Evolutionary conservation across 768 basidiomycete species (phyloP), one percentile per base, ranked within the genome.

Genomic region (Lentinus tigrinus): DNA sequence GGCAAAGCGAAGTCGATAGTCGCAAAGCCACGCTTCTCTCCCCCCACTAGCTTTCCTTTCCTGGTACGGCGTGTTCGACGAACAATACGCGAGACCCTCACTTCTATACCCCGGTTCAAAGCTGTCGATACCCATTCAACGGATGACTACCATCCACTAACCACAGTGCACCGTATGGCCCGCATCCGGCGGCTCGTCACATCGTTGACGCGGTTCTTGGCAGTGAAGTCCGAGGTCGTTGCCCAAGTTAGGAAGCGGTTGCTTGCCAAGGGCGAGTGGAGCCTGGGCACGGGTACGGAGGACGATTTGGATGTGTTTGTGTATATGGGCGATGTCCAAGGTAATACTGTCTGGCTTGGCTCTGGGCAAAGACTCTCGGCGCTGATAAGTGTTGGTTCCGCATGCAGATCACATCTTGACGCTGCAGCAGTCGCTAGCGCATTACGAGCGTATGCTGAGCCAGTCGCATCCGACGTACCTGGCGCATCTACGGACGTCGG

Each of bases 291-390:
- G 39, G 72, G 74, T 16, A 72, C 67, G 3, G 75, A 72, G 4
- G 81, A 85, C 16, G 82, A 85, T 51, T 71, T 79, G 21, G 91
- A 93, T 62, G 83, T 96, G 23, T 87, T 84, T 11, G 89, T 94
- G 3, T 93, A 96, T 69, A 83, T 95, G 75, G 92, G 91, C 23
- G 95, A 98, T 70, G 82, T 98, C 2, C 91, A 95, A 77, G 95
- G 95, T 93, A 23, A 42, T 57, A 0, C 27, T 34, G 9, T 52
- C 43, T 13, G 11, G n/a, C 38, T 49, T 28, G 23, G 19, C 19
- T 47, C 4, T 39, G 19, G 27, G 37, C 16, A 38, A 7, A 21
- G 21, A 21, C 56, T 46, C n/a, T 49, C 21, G 38, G 36, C n/a
- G 26, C 19, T 54, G 24, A 31, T 31, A 9, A 31, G 6, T 31